These are phyloP conservation scores for Fistulinella prunicolor DNA, from an alignment of 768 basidiomycete species.

Conservation along the genomic window DNA sequence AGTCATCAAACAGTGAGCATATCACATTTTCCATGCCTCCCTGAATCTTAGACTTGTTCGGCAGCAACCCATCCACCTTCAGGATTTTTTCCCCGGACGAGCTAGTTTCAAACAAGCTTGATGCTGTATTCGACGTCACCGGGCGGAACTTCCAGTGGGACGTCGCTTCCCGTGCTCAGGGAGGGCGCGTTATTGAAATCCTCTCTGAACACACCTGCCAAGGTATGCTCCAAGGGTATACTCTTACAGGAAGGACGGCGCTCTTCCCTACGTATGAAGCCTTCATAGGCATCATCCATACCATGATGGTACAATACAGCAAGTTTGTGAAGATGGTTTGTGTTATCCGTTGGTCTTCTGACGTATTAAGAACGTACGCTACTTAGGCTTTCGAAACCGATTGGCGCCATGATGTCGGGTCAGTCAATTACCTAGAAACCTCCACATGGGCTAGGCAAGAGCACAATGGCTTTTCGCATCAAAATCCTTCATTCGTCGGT, in stretches of 20 bases:
- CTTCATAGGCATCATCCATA: constrained; percentile 86
- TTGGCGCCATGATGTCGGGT: constrained; percentile 71
- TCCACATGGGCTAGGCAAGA: constrained; percentile 84
- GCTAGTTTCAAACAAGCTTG: constrained; percentile 83
- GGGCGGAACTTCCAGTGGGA: constrained; percentile 89
- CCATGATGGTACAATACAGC: constrained; percentile 87
- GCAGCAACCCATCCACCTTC: constrained; percentile 72
- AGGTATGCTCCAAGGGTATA: constrained; percentile 91
- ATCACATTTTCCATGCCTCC: background rate
- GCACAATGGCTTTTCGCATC: constrained; percentile 89
- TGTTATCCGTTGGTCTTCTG: background rate
- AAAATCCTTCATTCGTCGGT: constrained; percentile 84
- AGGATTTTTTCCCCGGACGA: constrained; percentile 92
- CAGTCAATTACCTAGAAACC: constrained; percentile 85
- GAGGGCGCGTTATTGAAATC: constrained; percentile 85
- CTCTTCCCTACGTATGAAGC: constrained; percentile 91
- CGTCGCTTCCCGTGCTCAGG: constrained; percentile 55
- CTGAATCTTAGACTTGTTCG: background rate
- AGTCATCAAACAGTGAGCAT: constrained; percentile 51
- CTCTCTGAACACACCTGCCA: constrained; percentile 87
- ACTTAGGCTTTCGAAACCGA: constrained; percentile 51
- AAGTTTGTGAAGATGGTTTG: constrained; percentile 84
- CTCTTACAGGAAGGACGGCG: constrained; percentile 80
- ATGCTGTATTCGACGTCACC: constrained; percentile 66
- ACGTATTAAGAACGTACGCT: background rate